A percentile compares a stretch with the other conserved stretches of the same genome.
phyloP scores from a whole-genome alignment of 805 yeast genomes.

The Starmerella stellata region DNA sequence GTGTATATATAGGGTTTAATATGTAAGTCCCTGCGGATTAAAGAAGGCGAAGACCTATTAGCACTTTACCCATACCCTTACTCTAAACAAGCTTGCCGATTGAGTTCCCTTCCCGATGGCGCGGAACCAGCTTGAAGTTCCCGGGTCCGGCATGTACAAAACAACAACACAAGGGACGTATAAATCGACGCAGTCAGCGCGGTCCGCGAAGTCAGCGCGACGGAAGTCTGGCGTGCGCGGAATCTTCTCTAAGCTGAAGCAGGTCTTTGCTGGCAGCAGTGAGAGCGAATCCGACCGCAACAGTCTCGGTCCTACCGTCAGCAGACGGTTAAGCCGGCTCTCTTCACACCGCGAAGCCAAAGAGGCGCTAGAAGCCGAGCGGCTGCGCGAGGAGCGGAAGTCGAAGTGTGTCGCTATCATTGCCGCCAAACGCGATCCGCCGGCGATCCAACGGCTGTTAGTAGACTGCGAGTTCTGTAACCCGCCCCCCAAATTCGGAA shows the following conservation, averaged over 20 bases:
- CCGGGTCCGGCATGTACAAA: constrained; percentile 1
- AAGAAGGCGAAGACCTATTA: too few relatives aligned
- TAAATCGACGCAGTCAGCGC: background rate
- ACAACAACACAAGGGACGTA: background rate
- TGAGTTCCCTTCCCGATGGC: background rate
- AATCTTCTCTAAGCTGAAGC: constrained; percentile 9
- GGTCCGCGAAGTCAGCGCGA: background rate
- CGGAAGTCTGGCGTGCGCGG: background rate
- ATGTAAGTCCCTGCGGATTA: too few relatives aligned
- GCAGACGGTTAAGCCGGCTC: constrained; percentile 13
- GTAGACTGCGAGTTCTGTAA: constrained; percentile 21
- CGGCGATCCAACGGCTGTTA: constrained; percentile 17
- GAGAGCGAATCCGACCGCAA: background rate
- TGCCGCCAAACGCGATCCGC: constrained; percentile 19
- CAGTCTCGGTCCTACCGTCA: constrained; percentile 8
- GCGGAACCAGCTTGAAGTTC: constrained; percentile 1
- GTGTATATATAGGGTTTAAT: too few relatives aligned
- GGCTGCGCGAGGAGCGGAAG: constrained; percentile 15
- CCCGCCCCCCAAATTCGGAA: constrained; percentile 18
- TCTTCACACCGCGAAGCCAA: constrained; percentile 2
- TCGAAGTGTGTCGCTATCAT: constrained; percentile 17
- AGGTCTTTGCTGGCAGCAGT: constrained; percentile 1
- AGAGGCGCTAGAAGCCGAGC: constrained; percentile 9
- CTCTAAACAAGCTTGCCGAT: background rate
- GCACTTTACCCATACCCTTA: too few relatives aligned